Evolutionary conservation across 805 yeast species (phyloP), one percentile per base, ranked within the genome.

Genomic region (Candida alai): DNA sequence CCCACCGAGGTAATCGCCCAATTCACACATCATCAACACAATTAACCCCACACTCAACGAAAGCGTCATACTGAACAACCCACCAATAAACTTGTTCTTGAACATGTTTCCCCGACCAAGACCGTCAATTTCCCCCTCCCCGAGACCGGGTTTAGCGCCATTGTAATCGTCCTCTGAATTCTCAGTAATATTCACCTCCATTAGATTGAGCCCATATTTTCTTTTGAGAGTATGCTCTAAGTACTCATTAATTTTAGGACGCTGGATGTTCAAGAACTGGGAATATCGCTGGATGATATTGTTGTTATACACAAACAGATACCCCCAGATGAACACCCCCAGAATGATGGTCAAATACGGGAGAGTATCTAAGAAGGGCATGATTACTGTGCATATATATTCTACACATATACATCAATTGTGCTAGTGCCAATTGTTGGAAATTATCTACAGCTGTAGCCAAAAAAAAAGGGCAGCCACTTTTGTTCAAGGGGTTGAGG

Each of bases 1-100:
- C 4, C 48, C 46, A 21, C 47, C 43, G 15, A 47, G 41, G 15
- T 45, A 31, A 26, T 52, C 56, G 9, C 51, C 45, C 26, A 65
- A 48, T 40, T 67, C 70, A 37, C 62, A 54, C 56, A 65, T 49
- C 46, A 65, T 58, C 13, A 65, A 41, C 4, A 57, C 38, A 17
- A 62, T 55, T 23, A 65, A 44, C 38, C 54, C 54, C 6, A 56
- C 41, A 24, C 66, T 56, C 10, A 63, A 47, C 9, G 68, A 45
- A 1, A 58, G 40, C 10, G 60, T 50, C 6, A 43, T 26, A 24
- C 62, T 49, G 39, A 66, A 66, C 10, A 60, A 37, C 4, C 35
- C 34, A 9, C 61, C 59, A 7, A 57, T 49, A 10, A 44, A 36
- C 16, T 20, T 29, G 32, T 47, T 32, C 31, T 40, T 45, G 3